Base-by-base conservation (phyloP, 2,329 filamentous ascomycete genomes). In the Nothomitra cinnamomea region DNA sequence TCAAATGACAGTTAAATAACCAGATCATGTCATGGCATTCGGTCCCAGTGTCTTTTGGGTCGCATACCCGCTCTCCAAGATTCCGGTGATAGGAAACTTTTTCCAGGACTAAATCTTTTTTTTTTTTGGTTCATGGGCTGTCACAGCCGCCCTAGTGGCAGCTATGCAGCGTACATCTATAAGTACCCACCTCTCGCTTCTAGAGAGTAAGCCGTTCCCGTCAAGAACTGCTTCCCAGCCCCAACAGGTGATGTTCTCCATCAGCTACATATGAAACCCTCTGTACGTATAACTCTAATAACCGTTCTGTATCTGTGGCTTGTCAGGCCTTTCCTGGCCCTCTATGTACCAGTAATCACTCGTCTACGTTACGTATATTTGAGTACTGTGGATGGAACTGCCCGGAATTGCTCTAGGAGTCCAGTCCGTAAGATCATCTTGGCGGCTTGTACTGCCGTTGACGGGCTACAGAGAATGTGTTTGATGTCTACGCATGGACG, bases 381-480 rank as follows among this genome's bases (percentile, higher is more conserved):
- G n/a, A n/a, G n/a, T n/a, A n/a, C n/a, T n/a, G n/a, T n/a, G n/a
- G 58, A 60, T 17, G 57, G 58, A 24, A 64, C 60, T 51, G 59
- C 61, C 51, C 49, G 53, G 53, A 63, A 65, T 58, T 65, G 56
- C 43, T 56, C 53, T 10, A 65, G 57, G 2, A 65, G 60, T 53
- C 62, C 60, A 5, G 62, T 65, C 57, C 60, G 60, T 3, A 64
- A 25, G n/a, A 64, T 62, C 57, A 64, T 65, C 57, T 65, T 65
- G 15, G 61, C 64, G 64, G 62, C 59, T 61, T 63, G 58, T 60
- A 63, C 60, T 59, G 61, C 60, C 53, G 61, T 64, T 59, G 58
- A 53, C 56, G 59, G 59, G 59, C 58, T 62, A 57, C 57, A 62
- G 62, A 66, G 65, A 61, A 66, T 59, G 51, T 55, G 59, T 54